phyloP scores from a whole-genome alignment of 306 rosid genomes.

The Geum urbanum region DNA sequence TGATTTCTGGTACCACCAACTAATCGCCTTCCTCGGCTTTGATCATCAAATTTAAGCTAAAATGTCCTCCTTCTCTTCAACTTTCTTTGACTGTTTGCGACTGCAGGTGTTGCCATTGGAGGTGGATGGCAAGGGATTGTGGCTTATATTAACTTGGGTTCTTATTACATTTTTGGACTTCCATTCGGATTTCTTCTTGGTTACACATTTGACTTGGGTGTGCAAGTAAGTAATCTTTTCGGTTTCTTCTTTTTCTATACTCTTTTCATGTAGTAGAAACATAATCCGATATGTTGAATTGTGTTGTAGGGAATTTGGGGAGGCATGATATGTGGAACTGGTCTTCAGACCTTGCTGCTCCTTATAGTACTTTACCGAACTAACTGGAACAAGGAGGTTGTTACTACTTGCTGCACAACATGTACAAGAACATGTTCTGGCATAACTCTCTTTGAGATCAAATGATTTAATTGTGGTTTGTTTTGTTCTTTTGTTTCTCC shows the following conservation, averaged over 20 bases:
- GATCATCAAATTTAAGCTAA: background rate
- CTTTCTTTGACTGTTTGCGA: background rate
- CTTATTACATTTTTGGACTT: constrained; percentile 73
- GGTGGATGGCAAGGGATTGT: constrained; percentile 92
- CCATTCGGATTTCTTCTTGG: constrained; percentile 75
- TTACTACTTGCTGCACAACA: background rate
- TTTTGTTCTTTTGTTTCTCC: background rate
- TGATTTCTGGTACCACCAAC: constrained; percentile 57
- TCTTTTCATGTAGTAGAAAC: background rate
- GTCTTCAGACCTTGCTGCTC: constrained; percentile 50
- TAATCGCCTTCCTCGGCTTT: background rate
- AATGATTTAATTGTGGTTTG: background rate
- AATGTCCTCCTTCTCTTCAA: background rate
- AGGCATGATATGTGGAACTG: constrained; percentile 57
- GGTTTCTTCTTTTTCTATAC: background rate
- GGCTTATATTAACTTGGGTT: constrained; percentile 74
- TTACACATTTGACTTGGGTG: constrained; percentile 52
- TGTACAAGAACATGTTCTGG: background rate
- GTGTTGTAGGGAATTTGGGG: constrained; percentile 53
- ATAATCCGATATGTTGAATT: background rate
- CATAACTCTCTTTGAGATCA: background rate
- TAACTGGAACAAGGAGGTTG: constrained; percentile 59
- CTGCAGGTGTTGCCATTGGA: constrained; percentile 86
- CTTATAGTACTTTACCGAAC: constrained; percentile 39
- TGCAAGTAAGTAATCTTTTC: constrained; percentile 55